These are phyloP conservation scores for Chrysoporthe cubensis DNA, from an alignment of 2,329 filamentous ascomycete species.

Conservation along the genomic window DNA sequence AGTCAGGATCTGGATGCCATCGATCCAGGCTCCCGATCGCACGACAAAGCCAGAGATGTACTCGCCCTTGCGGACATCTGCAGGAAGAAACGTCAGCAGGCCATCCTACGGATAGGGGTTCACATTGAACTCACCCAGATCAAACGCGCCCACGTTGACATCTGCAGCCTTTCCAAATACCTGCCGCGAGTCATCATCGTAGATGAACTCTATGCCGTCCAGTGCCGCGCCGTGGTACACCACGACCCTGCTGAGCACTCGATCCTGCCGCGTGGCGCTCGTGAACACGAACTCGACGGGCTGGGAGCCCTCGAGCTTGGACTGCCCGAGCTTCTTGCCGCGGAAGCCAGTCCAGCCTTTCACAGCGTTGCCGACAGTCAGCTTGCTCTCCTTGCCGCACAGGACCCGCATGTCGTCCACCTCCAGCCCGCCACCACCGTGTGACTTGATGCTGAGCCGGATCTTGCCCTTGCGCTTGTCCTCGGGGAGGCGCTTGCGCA, in stretches of 20 bases:
- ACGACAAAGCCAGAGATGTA: slow-evolving; percentile 85
- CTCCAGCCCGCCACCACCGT: slow-evolving; percentile 72
- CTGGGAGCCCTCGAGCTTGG: slow-evolving; percentile 70
- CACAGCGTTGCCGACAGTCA: slow-evolving; percentile 70
- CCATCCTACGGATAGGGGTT: neutral
- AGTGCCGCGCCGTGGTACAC: slow-evolving; percentile 78
- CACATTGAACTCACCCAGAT: slow-evolving; percentile 64
- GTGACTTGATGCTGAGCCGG: slow-evolving; percentile 74
- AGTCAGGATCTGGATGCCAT: slow-evolving; percentile 88
- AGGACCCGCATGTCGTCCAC: slow-evolving; percentile 78
- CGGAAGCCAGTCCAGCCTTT: slow-evolving; percentile 74
- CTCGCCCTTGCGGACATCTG: slow-evolving; percentile 84
- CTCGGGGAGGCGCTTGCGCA: slow-evolving; percentile 73
- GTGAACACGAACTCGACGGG: slow-evolving; percentile 76
- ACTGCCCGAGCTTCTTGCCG: slow-evolving; percentile 74
- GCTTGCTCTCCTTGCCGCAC: slow-evolving; percentile 69
- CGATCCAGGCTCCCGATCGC: slow-evolving; percentile 79
- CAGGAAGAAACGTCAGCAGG: slow-evolving; percentile 31
- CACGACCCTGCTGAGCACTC: slow-evolving; percentile 74
- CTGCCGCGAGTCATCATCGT: slow-evolving; percentile 83
- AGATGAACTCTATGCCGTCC: slow-evolving; percentile 89
- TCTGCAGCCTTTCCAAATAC: slow-evolving; percentile 83
- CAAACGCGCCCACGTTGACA: slow-evolving; percentile 72
- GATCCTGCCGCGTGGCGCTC: slow-evolving; percentile 67
- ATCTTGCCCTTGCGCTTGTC: slow-evolving; percentile 73